phyloP scores from a whole-genome alignment of 345 rosid species.

The Linum trigynum region DNA sequence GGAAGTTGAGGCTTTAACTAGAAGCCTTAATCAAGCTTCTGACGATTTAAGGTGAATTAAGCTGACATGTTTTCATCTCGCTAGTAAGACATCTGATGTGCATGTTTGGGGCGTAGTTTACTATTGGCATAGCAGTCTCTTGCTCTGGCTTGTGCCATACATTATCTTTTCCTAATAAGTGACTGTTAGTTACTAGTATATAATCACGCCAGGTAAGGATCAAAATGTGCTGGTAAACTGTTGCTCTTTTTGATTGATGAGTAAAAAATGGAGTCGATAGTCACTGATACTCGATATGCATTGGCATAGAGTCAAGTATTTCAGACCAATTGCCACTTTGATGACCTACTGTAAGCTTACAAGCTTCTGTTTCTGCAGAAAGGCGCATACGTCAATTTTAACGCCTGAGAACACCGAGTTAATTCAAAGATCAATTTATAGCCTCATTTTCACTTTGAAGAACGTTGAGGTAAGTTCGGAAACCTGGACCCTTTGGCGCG shows the following conservation, averaged over 20 bases:
- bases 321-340: not conserved
- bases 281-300: not conserved
- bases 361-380: conserved; percentile 15
- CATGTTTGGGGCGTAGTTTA: not conserved
- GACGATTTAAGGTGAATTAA: conserved; percentile 69
- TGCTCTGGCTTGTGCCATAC: not conserved
- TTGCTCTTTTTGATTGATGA: not conserved
- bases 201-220: not conserved
- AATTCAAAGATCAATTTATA: conserved; percentile 71
- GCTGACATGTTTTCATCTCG: not conserved
- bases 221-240: not conserved
- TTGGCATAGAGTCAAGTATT: not conserved
- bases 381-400: conserved; percentile 55
- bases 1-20: conserved; percentile 76
- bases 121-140: not conserved
- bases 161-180: not conserved
- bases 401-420: conserved; percentile 91
- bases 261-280: too few species aligned
- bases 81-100: too few species aligned
- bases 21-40: conserved; percentile 77
- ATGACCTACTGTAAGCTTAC: not conserved
- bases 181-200: not conserved
- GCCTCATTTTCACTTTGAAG: conserved; percentile 81
- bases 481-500: not conserved
- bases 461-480: conserved; percentile 65